A percentile compares a stretch with the other conserved stretches of the same genome.
Evolutionary conservation across 768 basidiomycete species (phyloP).

Genomic region (Mycena maculata): DNA sequence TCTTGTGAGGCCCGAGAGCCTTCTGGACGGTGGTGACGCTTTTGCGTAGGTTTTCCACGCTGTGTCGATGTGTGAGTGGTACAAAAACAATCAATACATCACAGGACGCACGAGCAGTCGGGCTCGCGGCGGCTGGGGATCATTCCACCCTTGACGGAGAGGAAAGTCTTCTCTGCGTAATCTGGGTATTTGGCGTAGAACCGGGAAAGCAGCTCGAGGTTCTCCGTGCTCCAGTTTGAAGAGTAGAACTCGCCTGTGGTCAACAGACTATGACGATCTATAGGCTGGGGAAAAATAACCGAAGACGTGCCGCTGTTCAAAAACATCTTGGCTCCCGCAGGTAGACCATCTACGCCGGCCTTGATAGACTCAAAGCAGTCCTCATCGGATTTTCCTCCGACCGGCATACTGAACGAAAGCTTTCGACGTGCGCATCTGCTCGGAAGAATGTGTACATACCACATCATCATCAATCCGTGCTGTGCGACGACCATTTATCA

Average conservation of each 20-base stretch:
- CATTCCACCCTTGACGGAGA: conserved; percentile 46
- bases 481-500: no score
- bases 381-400: conserved; percentile 62
- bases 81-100: not conserved
- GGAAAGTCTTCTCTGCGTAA: conserved; percentile 47
- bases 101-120: conserved; percentile 26
- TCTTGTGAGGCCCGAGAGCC: conserved; percentile 62
- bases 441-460: not conserved
- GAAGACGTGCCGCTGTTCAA: conserved; percentile 53
- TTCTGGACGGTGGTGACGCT: conserved; percentile 59
- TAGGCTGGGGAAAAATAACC: no score
- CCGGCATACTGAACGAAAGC: conserved; percentile 48
- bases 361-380: conserved; percentile 73
- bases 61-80: not conserved
- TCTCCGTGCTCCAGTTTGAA: conserved; percentile 2
- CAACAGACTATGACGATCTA: not conserved
- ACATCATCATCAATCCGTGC: conserved; percentile 38
- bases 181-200: conserved; percentile 60
- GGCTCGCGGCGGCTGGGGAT: not conserved
- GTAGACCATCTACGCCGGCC: conserved; percentile 57
- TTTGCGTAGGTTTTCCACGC: conserved; percentile 20
- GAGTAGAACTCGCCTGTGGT: conserved; percentile 30
- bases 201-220: conserved; percentile 57
- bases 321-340: conserved; percentile 58
- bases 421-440: not conserved